Base-by-base conservation (phyloP, 768 basidiomycete species). In the Terana coerulea region DNA sequence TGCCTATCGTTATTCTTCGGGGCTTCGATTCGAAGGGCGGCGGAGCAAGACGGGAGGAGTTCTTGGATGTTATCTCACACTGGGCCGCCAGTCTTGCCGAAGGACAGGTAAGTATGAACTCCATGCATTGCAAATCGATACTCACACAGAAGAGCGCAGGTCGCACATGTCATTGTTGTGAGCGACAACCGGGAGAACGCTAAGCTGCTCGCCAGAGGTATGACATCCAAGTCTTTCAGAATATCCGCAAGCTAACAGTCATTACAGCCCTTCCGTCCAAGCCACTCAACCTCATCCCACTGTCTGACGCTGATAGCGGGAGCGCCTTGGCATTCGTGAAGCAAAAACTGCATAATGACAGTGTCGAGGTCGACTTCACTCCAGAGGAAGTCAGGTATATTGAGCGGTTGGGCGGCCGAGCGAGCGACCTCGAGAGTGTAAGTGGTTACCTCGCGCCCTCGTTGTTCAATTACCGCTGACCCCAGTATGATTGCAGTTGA, bases 81-180 rank as follows among this genome's bases (percentile, higher is more conserved):
- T 99, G 95, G 95, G 86, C 82, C 2, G 91, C 90, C 0, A 75
- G 73, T 9, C 70, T 98, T 39, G 82, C 85, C 0, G 91, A 97
- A 63, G 89, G 84, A 57, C 79, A 86, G 73, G 91, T 90, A 51
- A 37, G 70, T 56, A 42, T 28, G 21, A 37, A 46, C 35, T n/a
- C n/a, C n/a, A n/a, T n/a, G n/a, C n/a, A n/a, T n/a, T n/a, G n/a
- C n/a, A n/a, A n/a, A n/a, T n/a, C n/a, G n/a, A n/a, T n/a, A n/a
- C n/a, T n/a, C n/a, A n/a, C n/a, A n/a, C n/a, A n/a, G n/a, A n/a
- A n/a, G n/a, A 4, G 5, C 17, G 8, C 34, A 93, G 90, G 73
- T 91, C 51, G 95, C 95, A 0, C 95, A 98, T 67, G 92, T 97
- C 40, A 74, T 99, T 42, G 82, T 98, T 29, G 72, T 94, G 37